Evolutionary conservation across 768 basidiomycete genomes (phyloP).

Genomic region (Ramaria sp.): DNA sequence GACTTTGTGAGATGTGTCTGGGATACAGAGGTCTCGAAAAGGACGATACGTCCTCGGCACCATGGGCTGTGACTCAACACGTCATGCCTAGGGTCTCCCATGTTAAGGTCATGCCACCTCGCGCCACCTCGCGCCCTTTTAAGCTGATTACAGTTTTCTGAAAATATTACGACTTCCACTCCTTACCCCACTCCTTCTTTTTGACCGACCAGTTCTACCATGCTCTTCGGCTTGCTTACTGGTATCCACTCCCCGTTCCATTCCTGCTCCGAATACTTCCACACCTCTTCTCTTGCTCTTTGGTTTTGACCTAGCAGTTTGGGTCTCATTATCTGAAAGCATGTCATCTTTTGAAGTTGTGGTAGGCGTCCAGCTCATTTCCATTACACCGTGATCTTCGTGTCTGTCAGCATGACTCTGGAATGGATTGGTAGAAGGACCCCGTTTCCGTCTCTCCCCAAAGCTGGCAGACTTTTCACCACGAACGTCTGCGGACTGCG

Average conservation of each 20-base stretch:
- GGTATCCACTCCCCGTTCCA: slow-evolving; percentile 56
- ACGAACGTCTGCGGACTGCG: slow-evolving; percentile 12
- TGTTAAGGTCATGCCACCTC: too few species aligned
- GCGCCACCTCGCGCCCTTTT: neutral
- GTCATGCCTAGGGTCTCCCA: too few species aligned
- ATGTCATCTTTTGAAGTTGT: slow-evolving; percentile 20
- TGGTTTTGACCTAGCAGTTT: slow-evolving; percentile 21
- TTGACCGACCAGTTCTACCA: slow-evolving; percentile 58
- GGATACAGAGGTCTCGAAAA: too few species aligned
- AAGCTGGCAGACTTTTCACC: slow-evolving; percentile 49
- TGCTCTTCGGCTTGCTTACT: slow-evolving; percentile 28
- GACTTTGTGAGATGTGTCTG: too few species aligned
- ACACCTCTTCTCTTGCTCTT: slow-evolving; percentile 43
- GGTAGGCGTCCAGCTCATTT: slow-evolving; percentile 75
- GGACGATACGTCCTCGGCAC: too few species aligned
- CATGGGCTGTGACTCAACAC: too few species aligned
- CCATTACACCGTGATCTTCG: slow-evolving; percentile 48
- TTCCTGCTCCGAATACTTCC: slow-evolving; percentile 76
- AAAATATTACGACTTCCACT: slow-evolving; percentile 90
- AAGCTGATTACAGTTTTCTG: slow-evolving; percentile 12
- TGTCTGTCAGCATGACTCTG: slow-evolving; percentile 7
- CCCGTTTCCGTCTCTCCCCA: slow-evolving; percentile 47
- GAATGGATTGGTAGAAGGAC: neutral
- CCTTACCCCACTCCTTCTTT: slow-evolving; percentile 65
- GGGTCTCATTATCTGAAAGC: slow-evolving; percentile 24